Evolutionary conservation across 2,329 filamentous ascomycete genomes (phyloP), one percentile per base, ranked within the genome.

Genomic region (Pseudogymnoascus destructans): DNA sequence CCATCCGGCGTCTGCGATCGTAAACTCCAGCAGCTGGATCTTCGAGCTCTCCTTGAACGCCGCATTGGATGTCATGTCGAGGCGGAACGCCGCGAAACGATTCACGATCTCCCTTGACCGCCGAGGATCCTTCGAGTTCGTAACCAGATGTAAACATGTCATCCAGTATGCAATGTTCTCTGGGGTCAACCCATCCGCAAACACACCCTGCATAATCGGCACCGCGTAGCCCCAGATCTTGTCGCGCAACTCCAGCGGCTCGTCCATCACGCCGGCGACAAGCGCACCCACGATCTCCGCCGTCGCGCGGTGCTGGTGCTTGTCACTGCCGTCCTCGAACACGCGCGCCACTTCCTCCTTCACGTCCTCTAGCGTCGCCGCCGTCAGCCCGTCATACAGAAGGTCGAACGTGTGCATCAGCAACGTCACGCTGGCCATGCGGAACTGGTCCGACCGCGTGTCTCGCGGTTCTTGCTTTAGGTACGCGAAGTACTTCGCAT

Each of bases 41-140:
- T 97, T 96, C 25, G 92, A 95, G 58, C 92, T 95, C 70, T 98
- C 95, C 70, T 98, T 98, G 79, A 98, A 98, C 0, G 93, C 93
- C 3, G 95, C 93, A 68, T 97, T 96, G 0, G 92, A 96, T 5
- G 82, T 77, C 85, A 97, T 92, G 69, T 98, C 93, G 8, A 98
- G 77, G 27, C 89, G 81, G 79, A 97, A 97, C 58, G 84, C 82
- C 52, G 86, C 81, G 17, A 98, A 77, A 71, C 83, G 86, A 63
- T 93, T 86, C 33, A 95, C 81, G 62, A 98, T 79, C 63, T 95
- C 92, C 76, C 87, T 90, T 2, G 84, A 84, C 62, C 92, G 83
- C 46, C 95, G 82, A 10, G 93, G 92, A 71, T 98, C 93, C 67
- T 93, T 92, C 9, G 86, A 84, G 65, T 95, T 89, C 40, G 95